These are phyloP conservation scores for Coriaria nepalensis DNA, from an alignment of 306 rosid species.

Conservation along the genomic window DNA sequence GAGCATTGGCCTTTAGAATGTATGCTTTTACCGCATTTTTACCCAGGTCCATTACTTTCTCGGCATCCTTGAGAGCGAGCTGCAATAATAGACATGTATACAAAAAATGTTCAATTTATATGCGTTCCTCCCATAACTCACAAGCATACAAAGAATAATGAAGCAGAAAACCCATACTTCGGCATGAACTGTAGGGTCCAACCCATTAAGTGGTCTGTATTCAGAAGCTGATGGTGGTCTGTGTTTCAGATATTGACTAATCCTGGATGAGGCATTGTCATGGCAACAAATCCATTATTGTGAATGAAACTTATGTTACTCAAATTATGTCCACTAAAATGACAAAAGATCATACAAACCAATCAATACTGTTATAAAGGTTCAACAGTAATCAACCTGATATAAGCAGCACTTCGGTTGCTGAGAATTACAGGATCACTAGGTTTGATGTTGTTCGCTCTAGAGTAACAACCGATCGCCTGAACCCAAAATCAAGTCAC, in stretches of 20 bases:
- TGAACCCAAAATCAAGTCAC: constrained; percentile 24
- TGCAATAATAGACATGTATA: constrained; percentile 24
- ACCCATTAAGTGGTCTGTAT: constrained; percentile 65
- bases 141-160: constrained; percentile 5
- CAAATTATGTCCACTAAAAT: not conserved
- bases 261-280: constrained; percentile 38
- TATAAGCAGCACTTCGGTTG: constrained; percentile 77
- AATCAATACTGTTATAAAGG: not conserved
- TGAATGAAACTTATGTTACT: constrained; percentile 11
- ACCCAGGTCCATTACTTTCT: constrained; percentile 44
- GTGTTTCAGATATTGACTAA: constrained; percentile 46
- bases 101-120: constrained; percentile 1
- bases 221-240: constrained; percentile 77
- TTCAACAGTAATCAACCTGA: constrained; percentile 36
- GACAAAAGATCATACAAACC: not conserved
- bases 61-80: constrained; percentile 95
- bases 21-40: constrained; percentile 50
- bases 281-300: constrained; percentile 12
- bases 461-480: constrained; percentile 75
- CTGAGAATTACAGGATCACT: constrained; percentile 67
- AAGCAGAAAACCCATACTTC: constrained; percentile 40
- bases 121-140: no score
- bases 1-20: constrained; percentile 65
- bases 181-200: constrained; percentile 92
- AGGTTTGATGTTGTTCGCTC: constrained; percentile 68